These are phyloP conservation scores for Rhodotorula diobovata DNA, from an alignment of 768 basidiomycete species.

Conservation along the genomic window DNA sequence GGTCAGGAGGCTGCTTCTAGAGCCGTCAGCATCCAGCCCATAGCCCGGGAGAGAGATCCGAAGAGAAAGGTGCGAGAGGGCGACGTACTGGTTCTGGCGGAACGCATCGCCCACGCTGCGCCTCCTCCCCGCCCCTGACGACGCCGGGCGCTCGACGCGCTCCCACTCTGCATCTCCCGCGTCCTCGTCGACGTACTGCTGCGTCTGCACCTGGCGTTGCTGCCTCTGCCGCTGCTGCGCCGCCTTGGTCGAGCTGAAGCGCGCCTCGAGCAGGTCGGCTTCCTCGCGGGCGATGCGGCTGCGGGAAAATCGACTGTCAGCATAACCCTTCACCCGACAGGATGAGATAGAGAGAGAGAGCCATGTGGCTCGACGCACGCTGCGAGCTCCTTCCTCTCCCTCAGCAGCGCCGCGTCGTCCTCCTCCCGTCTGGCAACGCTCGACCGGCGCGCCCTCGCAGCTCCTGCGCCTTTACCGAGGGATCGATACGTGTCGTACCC, in stretches of 20 bases:
- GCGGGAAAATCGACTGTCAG: not conserved
- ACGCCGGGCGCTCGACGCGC: not conserved
- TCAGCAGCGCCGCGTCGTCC: not conserved
- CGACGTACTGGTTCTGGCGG: slow-evolving; percentile 22
- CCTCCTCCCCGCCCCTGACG: not conserved
- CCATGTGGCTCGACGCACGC: slow-evolving; percentile 2
- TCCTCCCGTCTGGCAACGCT: not conserved
- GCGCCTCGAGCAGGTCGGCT: slow-evolving; percentile 14
- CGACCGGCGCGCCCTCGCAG: not conserved
- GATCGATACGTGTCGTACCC: not conserved
- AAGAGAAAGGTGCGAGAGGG: not conserved
- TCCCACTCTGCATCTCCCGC: not conserved
- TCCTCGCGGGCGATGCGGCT: slow-evolving; percentile 27
- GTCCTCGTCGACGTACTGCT: slow-evolving; percentile 3
- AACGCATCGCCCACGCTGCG: slow-evolving; percentile 25
- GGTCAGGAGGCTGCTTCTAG: not conserved
- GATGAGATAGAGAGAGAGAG: no score
- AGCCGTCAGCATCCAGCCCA: no score
- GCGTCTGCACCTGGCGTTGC: not conserved
- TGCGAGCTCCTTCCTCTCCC: slow-evolving; percentile 1
- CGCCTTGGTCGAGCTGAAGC: slow-evolving; percentile 9
- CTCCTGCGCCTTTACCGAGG: slow-evolving; percentile 9
- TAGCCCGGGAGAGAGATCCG: no score
- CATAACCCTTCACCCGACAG: no score
- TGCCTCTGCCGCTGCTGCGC: not conserved